These are phyloP conservation scores for Paramecium octaurelia DNA, from an alignment of 73 alveolate genomes.

Conservation along the genomic window DNA sequence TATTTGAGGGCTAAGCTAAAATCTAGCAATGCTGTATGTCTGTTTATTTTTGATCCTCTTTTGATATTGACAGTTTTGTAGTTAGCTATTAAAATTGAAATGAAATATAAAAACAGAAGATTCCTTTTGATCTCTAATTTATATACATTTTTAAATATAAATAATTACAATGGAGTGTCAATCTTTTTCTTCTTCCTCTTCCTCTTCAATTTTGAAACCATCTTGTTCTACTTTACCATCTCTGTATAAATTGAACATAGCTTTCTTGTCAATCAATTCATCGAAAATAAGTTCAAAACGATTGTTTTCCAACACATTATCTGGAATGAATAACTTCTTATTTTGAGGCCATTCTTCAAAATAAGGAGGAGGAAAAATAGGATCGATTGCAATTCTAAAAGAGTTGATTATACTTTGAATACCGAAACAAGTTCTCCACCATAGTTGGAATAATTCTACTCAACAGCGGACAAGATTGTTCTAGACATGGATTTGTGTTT, in stretches of 20 bases:
- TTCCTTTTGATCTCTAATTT: not conserved
- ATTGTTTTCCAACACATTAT: conserved; percentile 46
- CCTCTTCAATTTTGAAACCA: conserved; percentile 42
- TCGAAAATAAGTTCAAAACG: conserved; percentile 55
- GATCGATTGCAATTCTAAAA: conserved; percentile 53
- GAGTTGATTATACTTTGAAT: not conserved
- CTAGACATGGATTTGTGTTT: conserved; percentile 55
- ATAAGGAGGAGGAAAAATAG: conserved; percentile 58
- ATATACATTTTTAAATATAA: not conserved
- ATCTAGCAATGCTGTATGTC: not conserved
- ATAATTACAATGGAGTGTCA: not conserved
- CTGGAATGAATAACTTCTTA: conserved; percentile 49
- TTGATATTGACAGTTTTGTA: no score
- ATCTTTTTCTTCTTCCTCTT: conserved; percentile 40
- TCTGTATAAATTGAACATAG: conserved; percentile 21
- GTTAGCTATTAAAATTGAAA: no score
- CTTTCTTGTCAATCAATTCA: conserved; percentile 40
- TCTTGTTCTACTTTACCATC: conserved; percentile 36
- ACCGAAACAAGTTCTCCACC: conserved; percentile 50
- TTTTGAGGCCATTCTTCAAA: conserved; percentile 51
- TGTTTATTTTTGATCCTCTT: no score
- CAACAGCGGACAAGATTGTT: conserved; percentile 44
- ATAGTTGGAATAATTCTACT: conserved; percentile 50
- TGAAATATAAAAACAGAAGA: no score
- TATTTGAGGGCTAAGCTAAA: not conserved